Evolutionary conservation across 164 flowering plant species (phyloP).

Genomic region (Protea cynaroides): DNA sequence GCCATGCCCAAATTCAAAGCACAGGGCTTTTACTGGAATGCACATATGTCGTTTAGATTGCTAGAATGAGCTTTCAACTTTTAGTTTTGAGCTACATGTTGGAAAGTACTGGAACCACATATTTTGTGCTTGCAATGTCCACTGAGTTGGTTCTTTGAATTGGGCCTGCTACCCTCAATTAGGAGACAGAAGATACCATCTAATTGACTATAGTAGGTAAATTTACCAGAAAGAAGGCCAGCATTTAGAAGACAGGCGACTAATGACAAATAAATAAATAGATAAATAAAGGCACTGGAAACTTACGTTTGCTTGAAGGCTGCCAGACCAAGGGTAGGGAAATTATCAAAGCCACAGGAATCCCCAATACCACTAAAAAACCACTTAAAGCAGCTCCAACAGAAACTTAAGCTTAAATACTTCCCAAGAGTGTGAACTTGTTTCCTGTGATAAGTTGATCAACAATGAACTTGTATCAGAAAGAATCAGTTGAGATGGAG

Average conservation of each 20-base stretch:
- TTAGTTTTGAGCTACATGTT: too few species aligned
- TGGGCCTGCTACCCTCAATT: too few species aligned
- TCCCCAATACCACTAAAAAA: constrained; percentile 96
- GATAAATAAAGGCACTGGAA: too few species aligned
- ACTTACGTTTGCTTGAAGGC: constrained; percentile 86
- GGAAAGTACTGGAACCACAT: too few species aligned
- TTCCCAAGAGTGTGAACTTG: constrained; percentile 89
- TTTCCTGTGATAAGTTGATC: constrained; percentile 45
- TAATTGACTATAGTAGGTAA: too few species aligned
- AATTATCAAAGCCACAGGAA: constrained; percentile 95
- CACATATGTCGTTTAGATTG: too few species aligned
- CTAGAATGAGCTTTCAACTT: too few species aligned
- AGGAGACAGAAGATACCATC: neutral
- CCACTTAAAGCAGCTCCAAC: constrained; percentile 98
- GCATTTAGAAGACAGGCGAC: neutral
- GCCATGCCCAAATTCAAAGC: too few species aligned
- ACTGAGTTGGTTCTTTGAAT: too few species aligned
- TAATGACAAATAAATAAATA: constrained; percentile 1
- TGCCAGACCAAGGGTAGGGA: constrained; percentile 75
- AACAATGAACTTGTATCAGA: neutral
- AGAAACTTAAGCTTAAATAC: constrained; percentile 75
- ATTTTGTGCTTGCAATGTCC: too few species aligned
- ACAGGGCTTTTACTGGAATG: too few species aligned
- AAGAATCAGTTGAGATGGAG: neutral
- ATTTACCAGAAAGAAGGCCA: neutral